Percentiles rank a stretch among this genome's conserved stretches.
These are phyloP conservation scores for Pseudogymnoascus sp. DNA, from an alignment of 2,329 filamentous ascomycete species.

Conservation along the genomic window DNA sequence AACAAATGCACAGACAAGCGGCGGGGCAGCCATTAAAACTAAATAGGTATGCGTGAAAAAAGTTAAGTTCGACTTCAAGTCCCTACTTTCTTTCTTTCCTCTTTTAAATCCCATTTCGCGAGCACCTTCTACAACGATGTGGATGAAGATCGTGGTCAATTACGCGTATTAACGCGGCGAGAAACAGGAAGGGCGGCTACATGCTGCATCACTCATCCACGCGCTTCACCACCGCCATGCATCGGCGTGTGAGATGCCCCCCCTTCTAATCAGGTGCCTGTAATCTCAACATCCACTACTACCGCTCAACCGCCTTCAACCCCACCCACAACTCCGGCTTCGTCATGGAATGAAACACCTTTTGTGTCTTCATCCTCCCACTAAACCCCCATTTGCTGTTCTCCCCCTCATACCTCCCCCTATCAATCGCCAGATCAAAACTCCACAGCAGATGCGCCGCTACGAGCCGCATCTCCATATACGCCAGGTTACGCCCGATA, in stretches of 20 bases:
- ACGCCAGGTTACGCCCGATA: constrained; percentile 15
- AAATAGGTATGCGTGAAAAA: not conserved
- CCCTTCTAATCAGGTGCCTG: too few species aligned
- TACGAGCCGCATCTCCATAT: constrained; percentile 16
- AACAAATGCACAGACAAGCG: not conserved
- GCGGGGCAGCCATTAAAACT: too few species aligned
- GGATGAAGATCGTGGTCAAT: too few species aligned
- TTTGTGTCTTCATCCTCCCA: not conserved
- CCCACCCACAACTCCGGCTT: constrained; percentile 3
- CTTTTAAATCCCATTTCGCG: too few species aligned
- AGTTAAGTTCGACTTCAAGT: not conserved
- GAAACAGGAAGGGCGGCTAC: too few species aligned
- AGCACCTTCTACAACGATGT: too few species aligned
- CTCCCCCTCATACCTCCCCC: not conserved
- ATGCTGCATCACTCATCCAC: too few species aligned
- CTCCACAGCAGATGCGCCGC: constrained; percentile 12
- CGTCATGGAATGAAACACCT: not conserved
- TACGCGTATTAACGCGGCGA: too few species aligned
- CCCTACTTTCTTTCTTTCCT: too few species aligned
- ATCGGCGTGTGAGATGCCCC: too few species aligned
- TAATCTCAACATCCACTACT: not conserved
- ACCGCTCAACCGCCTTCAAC: not conserved
- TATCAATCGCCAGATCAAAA: constrained; percentile 13
- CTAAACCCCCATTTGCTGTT: not conserved
- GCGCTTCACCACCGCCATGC: too few species aligned